Evolutionary conservation across 2,329 filamentous ascomycete species (phyloP).

Genomic region (Colletotrichum chlorophyti): DNA sequence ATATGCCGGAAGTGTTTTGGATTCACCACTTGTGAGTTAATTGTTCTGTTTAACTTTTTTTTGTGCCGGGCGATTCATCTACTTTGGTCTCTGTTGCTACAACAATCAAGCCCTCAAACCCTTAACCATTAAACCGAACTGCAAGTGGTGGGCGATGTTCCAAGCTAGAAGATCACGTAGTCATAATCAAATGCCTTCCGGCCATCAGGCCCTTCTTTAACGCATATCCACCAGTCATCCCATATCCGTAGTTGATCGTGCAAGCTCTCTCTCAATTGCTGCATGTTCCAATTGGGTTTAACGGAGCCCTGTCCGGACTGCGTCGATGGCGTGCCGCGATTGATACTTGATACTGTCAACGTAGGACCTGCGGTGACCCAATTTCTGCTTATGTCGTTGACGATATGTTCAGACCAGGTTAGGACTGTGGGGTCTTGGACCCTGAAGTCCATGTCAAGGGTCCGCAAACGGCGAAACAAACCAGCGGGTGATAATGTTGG

Average conservation of each 20-base stretch:
- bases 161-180: constrained; percentile 21
- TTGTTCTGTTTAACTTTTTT: background rate
- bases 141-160: no score
- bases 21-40: no score
- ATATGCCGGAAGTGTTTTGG: no score
- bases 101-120: no score
- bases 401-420: constrained; percentile 50
- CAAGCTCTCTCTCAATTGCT: constrained; percentile 39
- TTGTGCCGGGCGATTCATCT: background rate
- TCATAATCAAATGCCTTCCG: constrained; percentile 1
- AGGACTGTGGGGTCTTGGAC: constrained; percentile 39
- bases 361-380: constrained; percentile 46
- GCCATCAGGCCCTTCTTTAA: background rate
- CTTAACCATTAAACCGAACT: no score
- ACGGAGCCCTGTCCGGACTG: constrained; percentile 44
- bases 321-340: constrained; percentile 38
- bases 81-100: no score
- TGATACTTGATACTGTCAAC: constrained; percentile 47
- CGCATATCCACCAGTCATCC: constrained; percentile 40
- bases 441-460: background rate
- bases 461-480: constrained; percentile 32
- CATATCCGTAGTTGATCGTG: constrained; percentile 40
- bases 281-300: constrained; percentile 39
- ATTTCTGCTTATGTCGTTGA: constrained; percentile 51
- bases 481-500: background rate